These are phyloP conservation scores for Ormosia semicastrata DNA, from an alignment of 306 rosid species.

Conservation along the genomic window DNA sequence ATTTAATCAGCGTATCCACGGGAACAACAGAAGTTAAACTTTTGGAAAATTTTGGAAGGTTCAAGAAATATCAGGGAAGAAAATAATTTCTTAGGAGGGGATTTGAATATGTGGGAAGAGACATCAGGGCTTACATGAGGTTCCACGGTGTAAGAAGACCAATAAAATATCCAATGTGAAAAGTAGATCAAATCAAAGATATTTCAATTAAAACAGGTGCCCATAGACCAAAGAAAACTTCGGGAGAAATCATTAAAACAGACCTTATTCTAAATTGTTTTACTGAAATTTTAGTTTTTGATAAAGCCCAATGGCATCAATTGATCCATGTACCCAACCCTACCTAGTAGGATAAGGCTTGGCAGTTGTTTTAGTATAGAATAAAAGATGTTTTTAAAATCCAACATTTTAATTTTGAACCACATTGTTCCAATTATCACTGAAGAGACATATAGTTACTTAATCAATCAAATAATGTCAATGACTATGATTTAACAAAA, in stretches of 20 bases:
- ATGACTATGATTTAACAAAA: not conserved
- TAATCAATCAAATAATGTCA: not conserved
- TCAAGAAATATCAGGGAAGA: not conserved
- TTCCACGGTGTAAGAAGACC: not conserved
- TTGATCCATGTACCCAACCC: not conserved
- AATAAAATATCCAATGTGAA: not conserved
- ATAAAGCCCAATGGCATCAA: not conserved
- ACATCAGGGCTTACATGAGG: not conserved
- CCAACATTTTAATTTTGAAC: not conserved
- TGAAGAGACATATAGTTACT: not conserved
- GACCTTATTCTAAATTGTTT: not conserved
- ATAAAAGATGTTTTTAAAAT: not conserved
- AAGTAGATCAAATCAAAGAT: not conserved
- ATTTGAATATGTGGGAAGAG: not conserved
- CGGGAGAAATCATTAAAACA: not conserved
- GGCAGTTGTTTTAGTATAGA: not conserved
- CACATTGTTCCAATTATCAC: not conserved
- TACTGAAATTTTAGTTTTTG: not conserved
- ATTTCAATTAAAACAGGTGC: not conserved
- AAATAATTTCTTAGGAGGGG: not conserved
- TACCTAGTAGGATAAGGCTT: not conserved
- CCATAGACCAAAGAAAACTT: not conserved
- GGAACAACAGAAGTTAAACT: not conserved
- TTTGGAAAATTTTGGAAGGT: not conserved
- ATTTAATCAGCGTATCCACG: not conserved